Evolutionary conservation across 1,284 basidiomycete species (phyloP).

Genomic region (Neotropicomus parvogracilis): DNA sequence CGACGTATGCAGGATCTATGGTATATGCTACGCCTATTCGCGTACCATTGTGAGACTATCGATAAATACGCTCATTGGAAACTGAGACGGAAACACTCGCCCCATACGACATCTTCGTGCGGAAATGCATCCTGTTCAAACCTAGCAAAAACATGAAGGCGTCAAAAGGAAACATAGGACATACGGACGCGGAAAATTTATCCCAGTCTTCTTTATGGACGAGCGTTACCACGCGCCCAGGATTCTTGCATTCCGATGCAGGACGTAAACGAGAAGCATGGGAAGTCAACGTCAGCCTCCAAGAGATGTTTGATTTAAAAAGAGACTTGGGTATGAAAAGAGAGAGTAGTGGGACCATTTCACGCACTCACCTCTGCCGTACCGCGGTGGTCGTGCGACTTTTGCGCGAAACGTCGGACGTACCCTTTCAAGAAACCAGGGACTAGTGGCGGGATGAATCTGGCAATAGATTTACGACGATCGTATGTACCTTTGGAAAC

Average conservation of each 20-base stretch:
- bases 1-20: slow-evolving; percentile 70
- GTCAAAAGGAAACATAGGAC: slow-evolving; percentile 16
- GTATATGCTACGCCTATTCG: slow-evolving; percentile 71
- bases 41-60: not conserved
- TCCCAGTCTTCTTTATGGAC: slow-evolving; percentile 86
- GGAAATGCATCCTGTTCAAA: slow-evolving; percentile 64
- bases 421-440: slow-evolving; percentile 85
- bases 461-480: too few species aligned
- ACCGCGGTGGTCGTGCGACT: slow-evolving; percentile 83
- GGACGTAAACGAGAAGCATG: not conserved
- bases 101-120: slow-evolving; percentile 81
- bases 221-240: slow-evolving; percentile 84
- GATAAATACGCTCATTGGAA: too few species aligned
- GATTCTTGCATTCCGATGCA: slow-evolving; percentile 46
- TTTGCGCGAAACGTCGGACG: slow-evolving; percentile 82
- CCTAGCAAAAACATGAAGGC: not conserved
- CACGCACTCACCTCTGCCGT: slow-evolving; percentile 60
- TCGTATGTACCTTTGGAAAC: slow-evolving; percentile 49
- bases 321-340: too few species aligned
- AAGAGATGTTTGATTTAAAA: too few species aligned
- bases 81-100: slow-evolving; percentile 34
- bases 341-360: not conserved
- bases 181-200: slow-evolving; percentile 58
- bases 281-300: not conserved
- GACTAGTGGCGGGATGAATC: slow-evolving; percentile 35